Evolutionary conservation across 106 monocot genomes (phyloP).

Genomic region (Posidonia australis): DNA sequence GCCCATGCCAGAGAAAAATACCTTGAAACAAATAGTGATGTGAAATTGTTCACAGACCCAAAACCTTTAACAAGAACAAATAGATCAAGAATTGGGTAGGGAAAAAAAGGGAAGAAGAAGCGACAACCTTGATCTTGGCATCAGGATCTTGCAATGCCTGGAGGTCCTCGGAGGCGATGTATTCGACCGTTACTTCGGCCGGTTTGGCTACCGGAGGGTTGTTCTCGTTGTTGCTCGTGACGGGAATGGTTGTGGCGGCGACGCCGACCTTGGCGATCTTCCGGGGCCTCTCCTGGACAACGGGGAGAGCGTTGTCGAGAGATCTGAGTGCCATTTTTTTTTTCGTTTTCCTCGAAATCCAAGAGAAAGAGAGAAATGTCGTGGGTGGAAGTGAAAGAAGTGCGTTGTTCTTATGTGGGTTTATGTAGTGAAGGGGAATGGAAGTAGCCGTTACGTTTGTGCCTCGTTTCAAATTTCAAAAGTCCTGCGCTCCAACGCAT

Average conservation of each 20-base stretch:
- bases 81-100: too few species aligned
- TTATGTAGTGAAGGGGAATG: too few species aligned
- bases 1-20: neutral
- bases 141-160: slow-evolving; percentile 36
- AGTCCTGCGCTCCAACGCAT: too few species aligned
- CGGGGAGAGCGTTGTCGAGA: slow-evolving; percentile 56
- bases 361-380: neutral
- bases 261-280: slow-evolving; percentile 46
- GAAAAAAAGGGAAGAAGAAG: too few species aligned
- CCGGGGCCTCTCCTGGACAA: slow-evolving; percentile 41
- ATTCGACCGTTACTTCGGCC: slow-evolving; percentile 47
- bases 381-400: neutral
- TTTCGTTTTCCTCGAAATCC: neutral
- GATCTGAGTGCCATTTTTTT: slow-evolving; percentile 66
- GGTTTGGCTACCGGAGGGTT: slow-evolving; percentile 23
- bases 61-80: neutral
- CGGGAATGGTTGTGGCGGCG: neutral
- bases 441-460: too few species aligned
- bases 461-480: too few species aligned
- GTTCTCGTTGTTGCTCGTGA: slow-evolving; percentile 26
- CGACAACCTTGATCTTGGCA: slow-evolving; percentile 33
- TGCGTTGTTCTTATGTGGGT: too few species aligned
- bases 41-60: neutral
- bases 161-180: slow-evolving; percentile 58
- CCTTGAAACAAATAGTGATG: neutral